Percentiles rank a stretch among this genome's conserved stretches.
phyloP scores from a whole-genome alignment of 441 rosid genomes.

The Croton setiger region DNA sequence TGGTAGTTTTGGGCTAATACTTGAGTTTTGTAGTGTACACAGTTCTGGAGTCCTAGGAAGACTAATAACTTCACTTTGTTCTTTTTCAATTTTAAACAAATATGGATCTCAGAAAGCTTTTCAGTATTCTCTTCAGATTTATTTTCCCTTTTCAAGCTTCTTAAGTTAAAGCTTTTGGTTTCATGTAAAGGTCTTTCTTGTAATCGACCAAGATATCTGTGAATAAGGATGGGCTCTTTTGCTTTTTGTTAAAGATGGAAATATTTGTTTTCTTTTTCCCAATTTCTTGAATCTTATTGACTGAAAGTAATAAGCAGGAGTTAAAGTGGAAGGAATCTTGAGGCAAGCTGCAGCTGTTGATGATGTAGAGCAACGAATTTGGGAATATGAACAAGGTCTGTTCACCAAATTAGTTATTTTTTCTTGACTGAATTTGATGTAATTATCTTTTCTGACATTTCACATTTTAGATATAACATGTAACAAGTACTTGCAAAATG shows the following conservation, averaged over 20 bases:
- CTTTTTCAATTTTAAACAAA: neutral
- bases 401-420: slow-evolving; percentile 13
- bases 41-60: neutral
- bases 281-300: slow-evolving; percentile 24
- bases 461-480: neutral
- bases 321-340: slow-evolving; percentile 88
- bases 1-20: neutral
- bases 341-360: slow-evolving; percentile 99
- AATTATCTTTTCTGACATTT: slow-evolving; percentile 13
- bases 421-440: slow-evolving; percentile 10
- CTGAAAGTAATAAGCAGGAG: slow-evolving; percentile 51
- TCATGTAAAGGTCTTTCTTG: neutral
- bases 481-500: neutral
- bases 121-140: neutral
- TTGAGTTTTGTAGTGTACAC: neutral
- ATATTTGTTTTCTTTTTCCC: neutral
- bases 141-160: slow-evolving; percentile 2
- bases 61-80: neutral
- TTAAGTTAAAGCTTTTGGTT: neutral
- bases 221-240: neutral
- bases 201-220: neutral
- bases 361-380: slow-evolving; percentile 86
- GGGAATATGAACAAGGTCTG: slow-evolving; percentile 92
- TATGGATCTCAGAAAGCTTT: neutral
- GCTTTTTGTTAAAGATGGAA: neutral